Evolutionary conservation across 2,329 filamentous ascomycete genomes (phyloP).

Genomic region (Diplocarpon mali): DNA sequence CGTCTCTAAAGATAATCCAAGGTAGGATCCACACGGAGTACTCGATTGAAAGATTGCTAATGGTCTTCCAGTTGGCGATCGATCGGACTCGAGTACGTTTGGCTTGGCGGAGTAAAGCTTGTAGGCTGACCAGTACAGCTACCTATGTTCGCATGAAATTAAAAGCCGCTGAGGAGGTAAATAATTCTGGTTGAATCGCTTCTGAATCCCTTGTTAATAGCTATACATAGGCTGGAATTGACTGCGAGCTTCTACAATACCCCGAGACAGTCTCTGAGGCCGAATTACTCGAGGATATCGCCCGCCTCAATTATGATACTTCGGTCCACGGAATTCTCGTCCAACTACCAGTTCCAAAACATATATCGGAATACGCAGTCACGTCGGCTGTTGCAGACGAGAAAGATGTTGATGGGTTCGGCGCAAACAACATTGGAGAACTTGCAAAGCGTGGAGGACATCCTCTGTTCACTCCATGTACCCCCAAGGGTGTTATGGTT

Average conservation of each 20-base stretch:
- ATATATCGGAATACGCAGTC: conserved; percentile 81
- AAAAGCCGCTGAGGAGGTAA: conserved; percentile 86
- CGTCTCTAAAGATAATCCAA: conserved; percentile 89
- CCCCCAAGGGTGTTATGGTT: conserved; percentile 93
- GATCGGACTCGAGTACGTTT: conserved; percentile 76
- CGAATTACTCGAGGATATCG: conserved; percentile 76
- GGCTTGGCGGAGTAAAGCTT: neutral
- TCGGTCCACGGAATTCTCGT: conserved; percentile 85
- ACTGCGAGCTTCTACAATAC: conserved; percentile 76
- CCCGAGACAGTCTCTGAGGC: conserved; percentile 70
- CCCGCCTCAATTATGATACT: conserved; percentile 75
- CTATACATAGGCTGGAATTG: conserved; percentile 65
- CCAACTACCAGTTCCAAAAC: conserved; percentile 79
- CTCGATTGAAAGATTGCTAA: conserved; percentile 11
- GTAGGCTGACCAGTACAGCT: conserved; percentile 36
- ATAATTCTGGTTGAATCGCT: conserved; percentile 9
- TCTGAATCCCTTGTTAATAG: conserved; percentile 5
- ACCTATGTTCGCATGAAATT: conserved; percentile 99
- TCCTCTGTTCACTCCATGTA: conserved; percentile 88
- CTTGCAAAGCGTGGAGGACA: conserved; percentile 88
- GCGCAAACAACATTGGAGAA: conserved; percentile 88
- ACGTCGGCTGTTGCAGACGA: conserved; percentile 85
- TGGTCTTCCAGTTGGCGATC: conserved; percentile 61
- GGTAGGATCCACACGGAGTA: conserved; percentile 36
- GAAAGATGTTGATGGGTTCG: conserved; percentile 98